phyloP scores from a whole-genome alignment of 768 basidiomycete genomes.

The Rhizopogon rudus region DNA sequence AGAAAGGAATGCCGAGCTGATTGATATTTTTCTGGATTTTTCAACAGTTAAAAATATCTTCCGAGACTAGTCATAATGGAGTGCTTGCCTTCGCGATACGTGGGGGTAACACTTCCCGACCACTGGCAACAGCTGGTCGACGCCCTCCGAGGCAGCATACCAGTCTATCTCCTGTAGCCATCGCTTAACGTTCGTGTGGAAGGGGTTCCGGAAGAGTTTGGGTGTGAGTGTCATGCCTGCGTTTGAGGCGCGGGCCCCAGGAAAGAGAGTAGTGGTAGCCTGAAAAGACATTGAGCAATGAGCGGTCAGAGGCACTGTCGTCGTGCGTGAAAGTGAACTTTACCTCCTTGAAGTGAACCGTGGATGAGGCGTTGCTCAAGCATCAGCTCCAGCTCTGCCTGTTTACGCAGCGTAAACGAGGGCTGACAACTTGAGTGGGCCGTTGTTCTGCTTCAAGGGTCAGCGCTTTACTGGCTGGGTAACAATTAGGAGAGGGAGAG shows the following conservation, averaged over 20 bases:
- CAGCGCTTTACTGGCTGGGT: no score
- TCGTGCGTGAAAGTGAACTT: no score
- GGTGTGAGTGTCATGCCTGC: not conserved
- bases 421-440: no score
- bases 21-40: constrained; percentile 55
- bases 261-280: no score
- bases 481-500: no score
- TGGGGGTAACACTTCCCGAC: constrained; percentile 98
- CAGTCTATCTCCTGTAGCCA: constrained; percentile 92
- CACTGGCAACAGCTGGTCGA: constrained; percentile 81
- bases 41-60: constrained; percentile 3
- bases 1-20: constrained; percentile 88
- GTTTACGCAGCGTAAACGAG: no score
- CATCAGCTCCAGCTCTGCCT: no score
- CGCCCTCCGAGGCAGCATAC: constrained; percentile 90
- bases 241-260: not conserved
- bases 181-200: constrained; percentile 89
- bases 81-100: constrained; percentile 73
- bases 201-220: constrained; percentile 54
- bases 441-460: no score
- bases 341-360: no score
- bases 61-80: not conserved
- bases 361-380: no score
- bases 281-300: no score
- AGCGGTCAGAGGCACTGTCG: no score